These are phyloP conservation scores for Purshia tridentata DNA, from an alignment of 306 rosid species.

Conservation along the genomic window DNA sequence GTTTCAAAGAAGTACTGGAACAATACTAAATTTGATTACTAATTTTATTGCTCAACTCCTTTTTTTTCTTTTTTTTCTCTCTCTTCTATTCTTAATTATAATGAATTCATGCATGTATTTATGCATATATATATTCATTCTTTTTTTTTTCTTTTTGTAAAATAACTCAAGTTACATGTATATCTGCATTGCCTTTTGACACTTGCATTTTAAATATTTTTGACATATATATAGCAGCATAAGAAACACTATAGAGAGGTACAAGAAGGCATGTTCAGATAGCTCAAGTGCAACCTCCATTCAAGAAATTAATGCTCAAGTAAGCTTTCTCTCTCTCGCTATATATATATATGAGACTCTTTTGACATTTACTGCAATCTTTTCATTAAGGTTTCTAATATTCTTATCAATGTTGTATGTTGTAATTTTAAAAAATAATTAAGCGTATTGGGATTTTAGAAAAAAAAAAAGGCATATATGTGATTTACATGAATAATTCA, in stretches of 20 bases:
- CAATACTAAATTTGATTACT: too few relatives aligned
- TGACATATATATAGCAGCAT: constrained; percentile 44
- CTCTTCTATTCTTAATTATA: background rate
- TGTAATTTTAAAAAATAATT: too few relatives aligned
- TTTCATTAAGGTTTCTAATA: too few relatives aligned
- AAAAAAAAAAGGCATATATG: too few relatives aligned
- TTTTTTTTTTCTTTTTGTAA: background rate
- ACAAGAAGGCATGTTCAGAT: constrained; percentile 83
- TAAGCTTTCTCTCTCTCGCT: constrained; percentile 9
- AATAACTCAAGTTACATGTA: background rate
- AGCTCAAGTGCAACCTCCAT: constrained; percentile 54
- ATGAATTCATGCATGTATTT: background rate
- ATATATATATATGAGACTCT: too few relatives aligned
- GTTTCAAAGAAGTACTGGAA: too few relatives aligned
- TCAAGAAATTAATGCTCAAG: constrained; percentile 87
- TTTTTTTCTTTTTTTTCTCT: background rate
- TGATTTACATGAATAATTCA: too few relatives aligned
- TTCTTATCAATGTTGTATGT: too few relatives aligned
- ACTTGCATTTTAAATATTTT: background rate
- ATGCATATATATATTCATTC: background rate
- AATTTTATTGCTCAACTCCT: background rate
- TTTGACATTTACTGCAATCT: too few relatives aligned
- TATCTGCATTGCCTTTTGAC: background rate
- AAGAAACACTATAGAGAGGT: constrained; percentile 81
- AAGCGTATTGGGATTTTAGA: too few relatives aligned